Evolutionary conservation across 352 stramenopile genomes (phyloP).

Genomic region (Salisapilia sapeloensis): DNA sequence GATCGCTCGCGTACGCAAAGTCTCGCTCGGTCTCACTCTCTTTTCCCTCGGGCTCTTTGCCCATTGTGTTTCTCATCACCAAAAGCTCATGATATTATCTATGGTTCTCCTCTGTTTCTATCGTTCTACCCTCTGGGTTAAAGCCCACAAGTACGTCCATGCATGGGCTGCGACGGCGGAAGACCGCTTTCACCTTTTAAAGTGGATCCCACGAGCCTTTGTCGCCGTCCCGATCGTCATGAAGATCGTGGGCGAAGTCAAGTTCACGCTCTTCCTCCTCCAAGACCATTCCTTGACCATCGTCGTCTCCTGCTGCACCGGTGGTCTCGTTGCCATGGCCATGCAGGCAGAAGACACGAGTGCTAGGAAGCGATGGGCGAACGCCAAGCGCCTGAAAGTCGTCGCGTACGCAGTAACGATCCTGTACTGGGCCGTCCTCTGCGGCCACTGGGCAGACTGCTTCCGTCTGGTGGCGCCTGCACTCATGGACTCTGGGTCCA

Average conservation of each 20-base stretch:
- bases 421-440: slow-evolving; percentile 36
- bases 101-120: slow-evolving; percentile 51
- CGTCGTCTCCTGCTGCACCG: slow-evolving; percentile 17
- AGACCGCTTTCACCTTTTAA: slow-evolving; percentile 44
- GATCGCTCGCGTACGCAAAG: slow-evolving; percentile 23
- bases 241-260: slow-evolving; percentile 51
- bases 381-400: slow-evolving; percentile 51
- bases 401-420: slow-evolving; percentile 33
- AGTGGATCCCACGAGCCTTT: slow-evolving; percentile 28
- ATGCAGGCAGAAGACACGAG: slow-evolving; percentile 5
- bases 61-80: slow-evolving; percentile 35
- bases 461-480: slow-evolving; percentile 29
- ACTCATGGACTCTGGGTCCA: slow-evolving; percentile 45
- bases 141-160: slow-evolving; percentile 11
- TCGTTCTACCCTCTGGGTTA: slow-evolving; percentile 29
- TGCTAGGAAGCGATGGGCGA: slow-evolving; percentile 45
- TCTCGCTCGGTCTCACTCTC: slow-evolving; percentile 21
- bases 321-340: slow-evolving; percentile 8
- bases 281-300: slow-evolving; percentile 19
- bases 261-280: slow-evolving; percentile 60
- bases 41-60: slow-evolving; percentile 29
- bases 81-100: slow-evolving; percentile 59
- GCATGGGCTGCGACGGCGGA: slow-evolving; percentile 37
- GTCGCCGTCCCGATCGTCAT: slow-evolving; percentile 36
- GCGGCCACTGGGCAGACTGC: slow-evolving; percentile 23